Evolutionary conservation across 1,284 basidiomycete species (phyloP).

Genomic region (Austroboletus niveus): DNA sequence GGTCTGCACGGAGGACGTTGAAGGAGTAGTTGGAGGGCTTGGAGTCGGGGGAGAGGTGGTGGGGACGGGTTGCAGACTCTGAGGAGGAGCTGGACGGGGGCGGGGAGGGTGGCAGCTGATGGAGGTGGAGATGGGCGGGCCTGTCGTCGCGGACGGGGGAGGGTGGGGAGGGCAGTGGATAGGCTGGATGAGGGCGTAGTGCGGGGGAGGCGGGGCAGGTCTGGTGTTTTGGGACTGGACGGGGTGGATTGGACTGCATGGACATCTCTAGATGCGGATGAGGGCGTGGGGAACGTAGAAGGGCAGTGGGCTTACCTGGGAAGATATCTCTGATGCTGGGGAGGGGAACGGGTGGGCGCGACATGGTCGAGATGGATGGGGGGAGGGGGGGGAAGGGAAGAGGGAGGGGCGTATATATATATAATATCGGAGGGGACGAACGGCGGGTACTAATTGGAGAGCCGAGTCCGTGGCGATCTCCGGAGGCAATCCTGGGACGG

Average conservation of each 20-base stretch:
- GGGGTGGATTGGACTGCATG: slow-evolving; percentile 12
- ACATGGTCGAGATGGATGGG: slow-evolving; percentile 11
- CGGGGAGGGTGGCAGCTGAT: slow-evolving; percentile 22
- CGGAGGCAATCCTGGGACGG: too few relatives aligned
- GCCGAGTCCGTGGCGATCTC: too few relatives aligned
- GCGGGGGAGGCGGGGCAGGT: slow-evolving; percentile 3
- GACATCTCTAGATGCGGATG: slow-evolving; percentile 19
- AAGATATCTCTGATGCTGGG: slow-evolving; percentile 59
- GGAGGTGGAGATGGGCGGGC: not conserved
- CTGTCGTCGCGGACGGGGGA: slow-evolving; percentile 3
- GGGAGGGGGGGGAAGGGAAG: not conserved
- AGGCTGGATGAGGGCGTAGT: not conserved
- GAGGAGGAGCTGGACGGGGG: slow-evolving; percentile 31
- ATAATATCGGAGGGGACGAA: not conserved
- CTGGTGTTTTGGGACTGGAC: slow-evolving; percentile 1
- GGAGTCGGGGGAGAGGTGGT: slow-evolving; percentile 5
- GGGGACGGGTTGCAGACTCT: slow-evolving; percentile 23
- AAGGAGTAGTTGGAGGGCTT: slow-evolving; percentile 34
- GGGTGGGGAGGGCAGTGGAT: slow-evolving; percentile 6
- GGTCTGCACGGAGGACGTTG: slow-evolving; percentile 43
- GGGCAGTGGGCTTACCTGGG: slow-evolving; percentile 40
- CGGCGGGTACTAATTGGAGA: too few relatives aligned
- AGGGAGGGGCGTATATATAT: slow-evolving; percentile 8
- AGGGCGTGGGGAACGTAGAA: not conserved
- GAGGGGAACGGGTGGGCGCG: slow-evolving; percentile 37